These are phyloP conservation scores for Phoenix dactylifera DNA, from an alignment of 176 grass and related monocot species.

Conservation along the genomic window DNA sequence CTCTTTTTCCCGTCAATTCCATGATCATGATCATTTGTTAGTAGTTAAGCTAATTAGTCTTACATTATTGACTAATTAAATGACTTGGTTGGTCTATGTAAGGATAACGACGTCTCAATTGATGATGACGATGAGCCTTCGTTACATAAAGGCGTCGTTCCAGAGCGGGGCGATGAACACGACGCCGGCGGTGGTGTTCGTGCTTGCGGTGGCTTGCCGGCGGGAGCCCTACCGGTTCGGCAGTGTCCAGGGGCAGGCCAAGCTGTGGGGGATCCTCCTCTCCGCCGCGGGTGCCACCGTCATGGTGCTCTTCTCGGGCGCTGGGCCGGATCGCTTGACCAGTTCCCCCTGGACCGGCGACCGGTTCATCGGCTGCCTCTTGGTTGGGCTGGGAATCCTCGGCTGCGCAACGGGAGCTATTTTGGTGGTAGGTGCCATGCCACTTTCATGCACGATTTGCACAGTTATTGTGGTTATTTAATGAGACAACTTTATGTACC, in stretches of 20 bases:
- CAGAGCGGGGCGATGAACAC: constrained; percentile 21
- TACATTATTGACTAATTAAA: too few species aligned
- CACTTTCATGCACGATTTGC: too few species aligned
- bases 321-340: background rate
- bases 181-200: constrained; percentile 21
- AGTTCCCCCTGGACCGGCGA: background rate
- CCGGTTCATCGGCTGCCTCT: constrained; percentile 11
- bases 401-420: background rate
- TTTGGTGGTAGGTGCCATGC: constrained; percentile 7
- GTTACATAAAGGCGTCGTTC: constrained; percentile 23
- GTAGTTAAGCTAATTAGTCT: too few species aligned
- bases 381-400: constrained; percentile 11
- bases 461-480: too few species aligned
- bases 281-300: constrained; percentile 3
- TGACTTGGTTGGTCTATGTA: background rate
- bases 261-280: constrained; percentile 15
- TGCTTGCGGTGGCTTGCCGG: constrained; percentile 11
- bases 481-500: too few species aligned
- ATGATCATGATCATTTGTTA: too few species aligned
- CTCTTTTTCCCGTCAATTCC: too few species aligned
- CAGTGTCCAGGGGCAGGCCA: constrained; percentile 13
- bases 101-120: constrained; percentile 21
- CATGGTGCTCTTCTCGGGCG: background rate
- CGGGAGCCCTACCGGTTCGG: constrained; percentile 17
- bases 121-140: constrained; percentile 21